Conservation (phyloP, 228 moss, liverwort and hornwort genomes). For the Sphagnum fallax region DNA sequence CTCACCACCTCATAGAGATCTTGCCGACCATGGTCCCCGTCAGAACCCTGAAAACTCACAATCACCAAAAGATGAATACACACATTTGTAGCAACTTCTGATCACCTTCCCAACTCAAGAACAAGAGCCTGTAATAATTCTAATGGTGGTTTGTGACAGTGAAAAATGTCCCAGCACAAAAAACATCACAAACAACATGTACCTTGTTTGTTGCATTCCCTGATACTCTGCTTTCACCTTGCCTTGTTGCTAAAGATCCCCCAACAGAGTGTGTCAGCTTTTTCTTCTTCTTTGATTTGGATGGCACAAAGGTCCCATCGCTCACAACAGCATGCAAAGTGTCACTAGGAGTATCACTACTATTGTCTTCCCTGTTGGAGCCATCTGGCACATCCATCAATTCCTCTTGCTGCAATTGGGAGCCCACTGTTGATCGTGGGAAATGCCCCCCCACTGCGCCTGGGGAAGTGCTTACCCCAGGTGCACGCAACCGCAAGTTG, state of each 20-base stretch:
- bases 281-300: conserved; percentile 65
- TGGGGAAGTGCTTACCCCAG: conserved; percentile 27
- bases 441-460: conserved; percentile 7
- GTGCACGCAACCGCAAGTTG: conserved; percentile 50
- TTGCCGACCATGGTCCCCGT: no score
- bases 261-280: conserved; percentile 56
- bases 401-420: conserved; percentile 13
- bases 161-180: no score
- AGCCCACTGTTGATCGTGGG: conserved; percentile 10
- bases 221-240: conserved; percentile 43
- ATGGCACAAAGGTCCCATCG: conserved; percentile 22
- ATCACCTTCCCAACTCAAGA: no score
- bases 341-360: conserved; percentile 10
- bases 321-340: conserved; percentile 27
- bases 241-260: conserved; percentile 21
- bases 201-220: conserved; percentile 45
- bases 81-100: no score
- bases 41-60: no score
- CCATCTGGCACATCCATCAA: conserved; percentile 7
- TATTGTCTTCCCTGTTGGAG: conserved; percentile 15
- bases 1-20: no score
- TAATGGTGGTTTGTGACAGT: no score
- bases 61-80: no score
- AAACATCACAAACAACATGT: background rate
- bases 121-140: no score